These are phyloP conservation scores for Dinochytrium kinnereticum DNA, from an alignment of 371 early-diverging fungal genomes.

Conservation along the genomic window DNA sequence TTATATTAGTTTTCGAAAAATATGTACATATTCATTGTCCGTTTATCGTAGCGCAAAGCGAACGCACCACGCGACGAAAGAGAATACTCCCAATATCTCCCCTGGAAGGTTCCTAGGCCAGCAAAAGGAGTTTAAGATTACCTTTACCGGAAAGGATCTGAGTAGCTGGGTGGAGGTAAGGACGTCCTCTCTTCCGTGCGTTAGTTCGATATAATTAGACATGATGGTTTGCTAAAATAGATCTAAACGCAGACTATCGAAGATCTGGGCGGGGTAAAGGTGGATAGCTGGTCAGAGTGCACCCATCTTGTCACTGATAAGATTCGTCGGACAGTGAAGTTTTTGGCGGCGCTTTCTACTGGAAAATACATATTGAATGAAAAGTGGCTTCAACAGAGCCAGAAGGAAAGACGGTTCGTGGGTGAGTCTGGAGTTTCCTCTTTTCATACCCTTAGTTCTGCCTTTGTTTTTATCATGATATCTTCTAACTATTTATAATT, in stretches of 20 bases:
- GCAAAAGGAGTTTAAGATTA: conserved; percentile 15
- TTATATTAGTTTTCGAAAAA: not conserved
- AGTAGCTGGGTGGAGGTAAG: no score
- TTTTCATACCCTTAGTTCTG: conserved; percentile 1
- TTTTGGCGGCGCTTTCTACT: conserved; percentile 50
- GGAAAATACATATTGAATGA: conserved; percentile 50
- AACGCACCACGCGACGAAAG: conserved; percentile 11
- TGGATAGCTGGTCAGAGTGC: conserved; percentile 48
- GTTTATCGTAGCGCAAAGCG: no score
- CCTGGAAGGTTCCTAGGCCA: not conserved
- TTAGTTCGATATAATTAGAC: not conserved
- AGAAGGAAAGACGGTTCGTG: conserved; percentile 40
- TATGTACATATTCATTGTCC: no score
- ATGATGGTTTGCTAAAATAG: not conserved
- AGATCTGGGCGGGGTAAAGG: conserved; percentile 39
- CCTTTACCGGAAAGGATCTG: conserved; percentile 47
- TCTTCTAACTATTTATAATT: no score
- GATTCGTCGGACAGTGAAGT: conserved; percentile 55
- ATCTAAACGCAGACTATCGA: conserved; percentile 32
- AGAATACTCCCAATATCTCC: not conserved
- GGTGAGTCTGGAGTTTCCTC: conserved; percentile 34
- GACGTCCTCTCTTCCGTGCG: no score
- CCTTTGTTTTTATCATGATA: no score
- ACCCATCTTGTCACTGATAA: conserved; percentile 56
- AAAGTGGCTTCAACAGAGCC: conserved; percentile 51